Percentiles rank a stretch among this genome's conserved stretches.
These are phyloP conservation scores for Clarireedia homoeocarpa DNA, from an alignment of 2,329 filamentous ascomycete genomes.

Conservation along the genomic window DNA sequence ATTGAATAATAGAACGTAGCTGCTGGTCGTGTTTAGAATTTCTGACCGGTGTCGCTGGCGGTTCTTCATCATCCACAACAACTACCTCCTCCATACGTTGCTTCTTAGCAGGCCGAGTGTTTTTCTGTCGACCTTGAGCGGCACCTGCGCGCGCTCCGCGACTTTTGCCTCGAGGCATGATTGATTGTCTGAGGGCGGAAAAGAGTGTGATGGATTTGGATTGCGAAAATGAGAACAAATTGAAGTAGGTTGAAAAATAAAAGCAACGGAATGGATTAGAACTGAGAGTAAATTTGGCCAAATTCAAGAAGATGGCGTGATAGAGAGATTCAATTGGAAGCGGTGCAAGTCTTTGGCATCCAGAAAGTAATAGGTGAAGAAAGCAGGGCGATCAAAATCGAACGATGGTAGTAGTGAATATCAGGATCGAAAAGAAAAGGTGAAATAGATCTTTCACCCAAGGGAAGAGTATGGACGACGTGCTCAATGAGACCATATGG, in stretches of 20 bases:
- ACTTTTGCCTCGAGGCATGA: neutral
- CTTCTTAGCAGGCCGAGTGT: neutral
- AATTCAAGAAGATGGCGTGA: neutral
- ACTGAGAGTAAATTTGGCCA: neutral
- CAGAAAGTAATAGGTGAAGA: neutral
- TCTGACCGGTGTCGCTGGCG: neutral
- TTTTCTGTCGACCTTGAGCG: neutral
- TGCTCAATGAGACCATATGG: too few species aligned
- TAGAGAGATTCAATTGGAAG: neutral
- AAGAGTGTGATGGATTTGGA: neutral
- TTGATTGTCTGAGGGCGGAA: neutral
- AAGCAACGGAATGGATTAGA: neutral
- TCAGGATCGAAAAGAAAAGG: neutral
- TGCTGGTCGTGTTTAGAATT: neutral
- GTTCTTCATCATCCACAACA: neutral
- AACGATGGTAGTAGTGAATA: conserved; percentile 1
- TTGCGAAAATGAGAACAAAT: neutral
- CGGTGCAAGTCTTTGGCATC: neutral
- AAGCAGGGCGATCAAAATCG: neutral
- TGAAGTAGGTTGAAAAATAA: neutral
- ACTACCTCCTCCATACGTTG: neutral
- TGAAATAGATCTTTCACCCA: neutral
- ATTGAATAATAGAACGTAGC: neutral
- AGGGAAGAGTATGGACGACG: too few species aligned
- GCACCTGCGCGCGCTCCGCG: neutral